Conservation (phyloP, 805 yeast genomes). For the Blastobotrys muscicola region DNA sequence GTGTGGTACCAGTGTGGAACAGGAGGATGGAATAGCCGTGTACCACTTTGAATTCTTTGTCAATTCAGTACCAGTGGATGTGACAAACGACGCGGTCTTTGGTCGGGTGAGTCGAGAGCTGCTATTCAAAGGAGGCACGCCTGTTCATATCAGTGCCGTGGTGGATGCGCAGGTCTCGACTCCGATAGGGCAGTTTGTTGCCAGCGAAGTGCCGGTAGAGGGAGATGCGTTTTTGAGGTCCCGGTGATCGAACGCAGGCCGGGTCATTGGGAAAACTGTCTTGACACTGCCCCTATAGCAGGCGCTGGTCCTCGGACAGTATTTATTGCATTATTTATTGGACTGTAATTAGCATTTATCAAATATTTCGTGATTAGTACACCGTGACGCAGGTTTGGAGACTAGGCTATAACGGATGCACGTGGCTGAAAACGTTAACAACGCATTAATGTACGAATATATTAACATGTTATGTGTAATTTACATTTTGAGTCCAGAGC, state of each 20-base stretch:
- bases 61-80: conserved; percentile 34
- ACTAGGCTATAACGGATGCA: background rate
- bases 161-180: conserved; percentile 29
- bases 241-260: no score
- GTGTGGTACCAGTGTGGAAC: conserved; percentile 25
- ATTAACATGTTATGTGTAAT: background rate
- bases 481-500: background rate
- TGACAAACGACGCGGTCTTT: conserved; percentile 35
- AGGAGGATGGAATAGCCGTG: conserved; percentile 8
- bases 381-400: no score
- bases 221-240: conserved; percentile 16
- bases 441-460: background rate
- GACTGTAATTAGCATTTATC: background rate
- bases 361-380: background rate
- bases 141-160: conserved; percentile 29
- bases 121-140: conserved; percentile 32
- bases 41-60: conserved; percentile 33
- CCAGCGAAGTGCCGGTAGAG: conserved; percentile 14
- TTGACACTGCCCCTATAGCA: no score
- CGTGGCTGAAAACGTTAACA: background rate
- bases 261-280: no score
- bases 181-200: conserved; percentile 27
- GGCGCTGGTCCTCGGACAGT: background rate
- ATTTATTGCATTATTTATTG: background rate
- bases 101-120: conserved; percentile 37